Evolutionary conservation across 2,329 filamentous ascomycete species (phyloP), one percentile per base, ranked within the genome.

Genomic region (Neocatenulostroma microsporum): DNA sequence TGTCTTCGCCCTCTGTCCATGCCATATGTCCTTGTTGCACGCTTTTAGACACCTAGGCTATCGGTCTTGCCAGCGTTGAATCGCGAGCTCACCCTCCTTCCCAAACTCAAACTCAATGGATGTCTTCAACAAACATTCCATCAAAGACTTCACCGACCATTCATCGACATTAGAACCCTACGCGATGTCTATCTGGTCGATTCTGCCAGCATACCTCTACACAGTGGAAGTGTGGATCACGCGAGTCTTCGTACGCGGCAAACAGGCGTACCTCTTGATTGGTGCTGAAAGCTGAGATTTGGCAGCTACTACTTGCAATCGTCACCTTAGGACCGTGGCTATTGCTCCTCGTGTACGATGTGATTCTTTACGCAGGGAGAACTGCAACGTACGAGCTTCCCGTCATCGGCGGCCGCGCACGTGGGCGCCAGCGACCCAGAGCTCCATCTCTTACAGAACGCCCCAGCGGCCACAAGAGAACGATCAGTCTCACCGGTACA

Each of bases 261-360:
- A 31, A 26, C 23, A 27, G 14, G 11, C 18, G 19, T 20, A 23
- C 30, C 38, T 40, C 28, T 9, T 3, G 12, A 34, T 7, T 21
- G 7, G n/a, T 21, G 18, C 9, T 14, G 24, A 30, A 36, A 8
- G 32, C 35, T 37, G n/a, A 37, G 35, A 11, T 13, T 17, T 13
- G 11, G 2, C 39, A 82, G 78, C 58, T 82, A 21, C 49, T 80
- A 39, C 68, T 82, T 40, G 77, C 73, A 17, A 48, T 74, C 28
- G 48, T 81, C 28, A 73, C 70, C 30, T 74, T 82, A 45, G 70
- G 72, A 2, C 79, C 79, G 9, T 83, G 78, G 76, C 58, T 70
- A 4, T 61, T 72, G 17, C 58, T 82, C 23, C 63, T 84, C 44
- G 37, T 77, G 44, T 82, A 82, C 62, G 79, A 84, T 54, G 56